Percentiles rank a stretch among this genome's conserved stretches.
phyloP scores from a whole-genome alignment of 495 filamentous ascomycete genomes.

The Aspergillus bertholletiae region DNA sequence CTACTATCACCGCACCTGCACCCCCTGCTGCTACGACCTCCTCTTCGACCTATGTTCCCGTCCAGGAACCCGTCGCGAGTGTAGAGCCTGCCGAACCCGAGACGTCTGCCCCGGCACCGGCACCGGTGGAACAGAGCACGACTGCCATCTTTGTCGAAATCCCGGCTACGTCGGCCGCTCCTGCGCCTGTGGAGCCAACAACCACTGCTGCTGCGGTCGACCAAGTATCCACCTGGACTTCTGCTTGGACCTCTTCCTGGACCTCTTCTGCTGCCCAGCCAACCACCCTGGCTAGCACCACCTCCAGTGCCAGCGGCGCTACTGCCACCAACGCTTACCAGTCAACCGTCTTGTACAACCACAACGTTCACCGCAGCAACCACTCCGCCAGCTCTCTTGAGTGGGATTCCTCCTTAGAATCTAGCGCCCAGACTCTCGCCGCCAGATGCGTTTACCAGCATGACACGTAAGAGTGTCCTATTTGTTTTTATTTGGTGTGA shows the following conservation, averaged over 20 bases:
- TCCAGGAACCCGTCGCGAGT: not conserved
- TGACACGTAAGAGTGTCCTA: constrained; percentile 59
- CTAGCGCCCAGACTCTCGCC: constrained; percentile 54
- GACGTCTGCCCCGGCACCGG: not conserved
- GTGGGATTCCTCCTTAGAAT: constrained; percentile 61
- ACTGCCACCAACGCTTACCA: constrained; percentile 38
- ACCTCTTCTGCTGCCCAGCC: constrained; percentile 8
- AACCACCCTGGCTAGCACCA: constrained; percentile 28
- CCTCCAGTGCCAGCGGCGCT: constrained; percentile 18
- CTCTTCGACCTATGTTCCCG: constrained; percentile 5
- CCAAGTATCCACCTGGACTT: constrained; percentile 1
- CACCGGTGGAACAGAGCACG: not conserved
- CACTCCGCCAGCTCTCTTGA: constrained; percentile 64
- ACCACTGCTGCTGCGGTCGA: not conserved
- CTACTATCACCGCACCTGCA: constrained; percentile 52
- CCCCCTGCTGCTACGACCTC: constrained; percentile 8
- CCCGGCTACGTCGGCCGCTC: not conserved
- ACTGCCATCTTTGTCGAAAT: not conserved
- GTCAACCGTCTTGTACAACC: constrained; percentile 56
- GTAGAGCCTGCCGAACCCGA: not conserved
- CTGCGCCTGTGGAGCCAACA: constrained; percentile 9
- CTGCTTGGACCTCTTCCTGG: not conserved
- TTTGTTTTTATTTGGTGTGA: not conserved
- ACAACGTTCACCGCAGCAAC: constrained; percentile 84
- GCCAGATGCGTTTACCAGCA: constrained; percentile 67